These are phyloP conservation scores for Kluyveromyces lactis DNA, from an alignment of 805 yeast genomes.

Conservation along the genomic window DNA sequence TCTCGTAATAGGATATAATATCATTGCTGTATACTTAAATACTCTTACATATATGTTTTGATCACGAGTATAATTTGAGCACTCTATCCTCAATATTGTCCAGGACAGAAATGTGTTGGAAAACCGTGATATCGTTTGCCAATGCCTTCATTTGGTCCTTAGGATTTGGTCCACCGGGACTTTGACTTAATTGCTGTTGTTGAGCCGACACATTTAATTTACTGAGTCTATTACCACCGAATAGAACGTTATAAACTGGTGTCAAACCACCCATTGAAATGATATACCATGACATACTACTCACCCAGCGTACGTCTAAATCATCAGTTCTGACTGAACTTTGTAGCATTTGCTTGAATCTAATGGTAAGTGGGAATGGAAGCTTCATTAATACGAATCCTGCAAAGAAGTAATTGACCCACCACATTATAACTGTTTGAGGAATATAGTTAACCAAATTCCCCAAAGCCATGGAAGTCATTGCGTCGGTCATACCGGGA, in stretches of 20 bases:
- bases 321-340: slow-evolving; percentile 78
- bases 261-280: slow-evolving; percentile 77
- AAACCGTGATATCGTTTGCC: slow-evolving; percentile 66
- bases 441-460: slow-evolving; percentile 81
- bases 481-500: slow-evolving; percentile 59
- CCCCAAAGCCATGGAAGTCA: slow-evolving; percentile 71
- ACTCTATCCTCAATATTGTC: slow-evolving; percentile 58
- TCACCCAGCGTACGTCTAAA: slow-evolving; percentile 84
- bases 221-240: slow-evolving; percentile 28
- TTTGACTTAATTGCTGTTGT: slow-evolving; percentile 25
- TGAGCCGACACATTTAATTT: slow-evolving; percentile 20
- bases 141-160: slow-evolving; percentile 58
- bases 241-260: slow-evolving; percentile 65
- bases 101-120: slow-evolving; percentile 46
- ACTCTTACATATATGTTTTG: too few species aligned
- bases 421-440: slow-evolving; percentile 89
- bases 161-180: slow-evolving; percentile 55
- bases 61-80: slow-evolving; percentile 14
- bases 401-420: slow-evolving; percentile 90
- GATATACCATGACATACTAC: slow-evolving; percentile 93
- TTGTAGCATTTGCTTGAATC: slow-evolving; percentile 90
- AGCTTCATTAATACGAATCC: slow-evolving; percentile 82
- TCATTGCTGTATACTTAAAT: too few species aligned
- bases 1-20: too few species aligned
- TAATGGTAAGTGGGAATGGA: slow-evolving; percentile 85